These are phyloP conservation scores for Cryptosporidium sp. DNA, from an alignment of 169 alveolate genomes.

Conservation along the genomic window DNA sequence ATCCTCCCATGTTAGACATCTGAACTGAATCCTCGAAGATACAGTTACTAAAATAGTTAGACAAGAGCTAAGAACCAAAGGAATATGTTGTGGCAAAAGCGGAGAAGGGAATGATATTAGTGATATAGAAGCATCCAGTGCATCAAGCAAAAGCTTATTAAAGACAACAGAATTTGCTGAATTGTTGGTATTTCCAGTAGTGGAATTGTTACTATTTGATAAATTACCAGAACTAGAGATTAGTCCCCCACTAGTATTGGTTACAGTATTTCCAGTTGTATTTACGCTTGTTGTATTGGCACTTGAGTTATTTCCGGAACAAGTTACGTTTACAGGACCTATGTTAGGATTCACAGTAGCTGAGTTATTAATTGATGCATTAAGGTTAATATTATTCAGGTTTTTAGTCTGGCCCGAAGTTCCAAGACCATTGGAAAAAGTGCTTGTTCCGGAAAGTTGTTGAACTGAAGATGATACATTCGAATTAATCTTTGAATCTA, in stretches of 20 bases:
- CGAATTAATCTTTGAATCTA: neutral
- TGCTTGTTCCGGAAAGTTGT: neutral
- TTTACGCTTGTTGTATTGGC: neutral
- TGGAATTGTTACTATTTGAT: slow-evolving; percentile 10
- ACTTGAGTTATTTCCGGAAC: neutral
- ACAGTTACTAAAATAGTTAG: slow-evolving; percentile 56
- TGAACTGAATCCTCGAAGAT: slow-evolving; percentile 64
- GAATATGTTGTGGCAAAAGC: slow-evolving; percentile 48
- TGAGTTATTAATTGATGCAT: neutral
- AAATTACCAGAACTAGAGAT: neutral
- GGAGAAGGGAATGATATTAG: slow-evolving; percentile 63
- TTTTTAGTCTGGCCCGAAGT: neutral
- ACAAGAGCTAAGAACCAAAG: slow-evolving; percentile 65
- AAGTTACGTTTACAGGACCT: neutral
- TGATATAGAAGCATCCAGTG: slow-evolving; percentile 63
- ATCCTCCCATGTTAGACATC: slow-evolving; percentile 4
- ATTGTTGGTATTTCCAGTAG: slow-evolving; percentile 1
- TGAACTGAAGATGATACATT: neutral
- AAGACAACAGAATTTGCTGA: slow-evolving; percentile 14
- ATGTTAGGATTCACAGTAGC: neutral
- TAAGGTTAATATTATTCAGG: neutral
- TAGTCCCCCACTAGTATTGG: neutral
- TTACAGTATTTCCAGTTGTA: neutral
- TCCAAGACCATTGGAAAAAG: neutral
- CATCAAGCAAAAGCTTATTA: slow-evolving; percentile 44